Evolutionary conservation across 78 protist species (phyloP).

Genomic region (Dictyostelium capitatum): DNA sequence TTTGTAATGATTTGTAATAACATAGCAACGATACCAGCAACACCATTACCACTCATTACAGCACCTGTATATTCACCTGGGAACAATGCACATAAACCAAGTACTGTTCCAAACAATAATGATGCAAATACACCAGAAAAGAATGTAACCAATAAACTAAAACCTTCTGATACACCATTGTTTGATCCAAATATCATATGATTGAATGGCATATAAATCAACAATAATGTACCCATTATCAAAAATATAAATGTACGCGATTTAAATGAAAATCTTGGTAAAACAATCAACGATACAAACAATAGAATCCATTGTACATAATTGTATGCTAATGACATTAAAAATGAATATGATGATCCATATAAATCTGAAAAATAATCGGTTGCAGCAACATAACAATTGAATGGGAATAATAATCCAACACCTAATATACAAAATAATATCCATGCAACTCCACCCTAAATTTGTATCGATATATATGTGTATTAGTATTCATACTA

Average conservation of each 20-base stretch:
- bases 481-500: too few relatives aligned
- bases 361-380: conserved; percentile 43
- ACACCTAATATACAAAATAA: conserved; percentile 73
- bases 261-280: conserved; percentile 61
- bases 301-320: conserved; percentile 61
- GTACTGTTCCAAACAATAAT: conserved; percentile 68
- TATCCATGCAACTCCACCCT: conserved; percentile 69
- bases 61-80: conserved; percentile 80
- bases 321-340: conserved; percentile 79
- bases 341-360: conserved; percentile 44
- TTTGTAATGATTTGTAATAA: conserved; percentile 59
- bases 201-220: conserved; percentile 71
- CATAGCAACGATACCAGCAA: conserved; percentile 81
- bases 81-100: conserved; percentile 69
- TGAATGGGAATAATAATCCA: conserved; percentile 77
- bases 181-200: conserved; percentile 4
- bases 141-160: conserved; percentile 38
- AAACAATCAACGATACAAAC: conserved; percentile 49
- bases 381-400: conserved; percentile 69
- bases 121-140: conserved; percentile 60
- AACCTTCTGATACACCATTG: neutral
- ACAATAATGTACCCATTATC: conserved; percentile 23
- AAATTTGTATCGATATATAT: too few relatives aligned
- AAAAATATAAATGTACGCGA: conserved; percentile 38
- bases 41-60: conserved; percentile 82